A percentile compares a stretch with the other conserved stretches of the same genome.
Evolutionary conservation across 495 filamentous ascomycete species (phyloP).

Genomic region (Lasiosphaeria ovina): DNA sequence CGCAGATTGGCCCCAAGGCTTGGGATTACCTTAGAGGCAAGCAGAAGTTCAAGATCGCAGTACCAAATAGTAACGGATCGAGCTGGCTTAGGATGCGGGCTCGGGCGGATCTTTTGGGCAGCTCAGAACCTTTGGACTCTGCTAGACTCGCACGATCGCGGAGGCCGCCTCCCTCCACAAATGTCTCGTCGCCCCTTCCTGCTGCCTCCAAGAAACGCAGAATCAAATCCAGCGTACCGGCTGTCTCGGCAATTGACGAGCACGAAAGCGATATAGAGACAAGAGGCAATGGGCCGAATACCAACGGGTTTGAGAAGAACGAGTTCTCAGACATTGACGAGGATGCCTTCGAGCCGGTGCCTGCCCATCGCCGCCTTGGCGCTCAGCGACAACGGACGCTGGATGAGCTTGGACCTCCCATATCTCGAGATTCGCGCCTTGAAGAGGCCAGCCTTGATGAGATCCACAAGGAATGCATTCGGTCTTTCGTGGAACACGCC

Average conservation of each 20-base stretch:
- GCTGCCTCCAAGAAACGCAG: constrained; percentile 39
- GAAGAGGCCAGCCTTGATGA: constrained; percentile 53
- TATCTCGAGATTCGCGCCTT: constrained; percentile 66
- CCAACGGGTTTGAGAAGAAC: constrained; percentile 49
- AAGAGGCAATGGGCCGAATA: constrained; percentile 28
- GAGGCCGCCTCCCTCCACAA: constrained; percentile 64
- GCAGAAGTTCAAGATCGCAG: constrained; percentile 21
- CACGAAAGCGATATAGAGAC: constrained; percentile 38
- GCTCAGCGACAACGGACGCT: constrained; percentile 25
- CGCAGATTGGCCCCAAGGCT: constrained; percentile 42
- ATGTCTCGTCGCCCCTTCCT: constrained; percentile 77
- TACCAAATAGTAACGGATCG: constrained; percentile 22
- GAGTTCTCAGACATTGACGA: constrained; percentile 52
- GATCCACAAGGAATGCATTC: constrained; percentile 50
- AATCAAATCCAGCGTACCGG: constrained; percentile 40
- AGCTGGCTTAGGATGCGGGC: constrained; percentile 15
- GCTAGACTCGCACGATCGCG: constrained; percentile 61
- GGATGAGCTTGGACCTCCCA: constrained; percentile 61
- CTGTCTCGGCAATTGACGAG: constrained; percentile 27
- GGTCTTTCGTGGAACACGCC: constrained; percentile 70
- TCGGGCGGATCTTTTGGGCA: neutral
- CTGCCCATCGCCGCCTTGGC: constrained; percentile 39
- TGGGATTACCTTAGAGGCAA: constrained; percentile 26
- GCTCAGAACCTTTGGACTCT: constrained; percentile 27
- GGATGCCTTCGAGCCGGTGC: constrained; percentile 57